Conservation (phyloP, 257 asterid genomes). For the Nicotiana otophora region DNA sequence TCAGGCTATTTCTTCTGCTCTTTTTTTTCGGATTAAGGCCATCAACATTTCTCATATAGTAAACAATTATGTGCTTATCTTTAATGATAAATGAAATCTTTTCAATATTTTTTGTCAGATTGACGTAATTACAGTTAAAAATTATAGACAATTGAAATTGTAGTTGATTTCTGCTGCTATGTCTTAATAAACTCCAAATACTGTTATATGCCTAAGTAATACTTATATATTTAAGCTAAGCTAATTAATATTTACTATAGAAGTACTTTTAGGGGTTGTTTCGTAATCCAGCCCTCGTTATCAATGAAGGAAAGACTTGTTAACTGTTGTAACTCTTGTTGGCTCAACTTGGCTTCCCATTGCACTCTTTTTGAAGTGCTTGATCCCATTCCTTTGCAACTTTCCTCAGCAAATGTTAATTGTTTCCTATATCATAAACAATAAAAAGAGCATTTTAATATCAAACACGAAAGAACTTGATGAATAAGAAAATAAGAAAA, state of each 20-base stretch:
- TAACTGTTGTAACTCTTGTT: constrained; percentile 13
- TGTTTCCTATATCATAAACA: constrained; percentile 26
- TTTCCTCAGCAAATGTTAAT: constrained; percentile 52
- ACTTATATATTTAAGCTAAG: background rate
- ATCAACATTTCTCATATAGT: too few species aligned
- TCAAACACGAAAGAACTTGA: background rate
- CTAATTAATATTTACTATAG: background rate
- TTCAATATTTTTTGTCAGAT: too few species aligned
- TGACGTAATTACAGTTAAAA: too few species aligned
- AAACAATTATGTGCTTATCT: too few species aligned
- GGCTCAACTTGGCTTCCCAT: constrained; percentile 43
- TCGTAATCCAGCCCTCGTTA: constrained; percentile 51
- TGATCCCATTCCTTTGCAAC: constrained; percentile 54
- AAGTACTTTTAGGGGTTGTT: constrained; percentile 17
- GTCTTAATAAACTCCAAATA: background rate
- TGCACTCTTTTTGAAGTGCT: constrained; percentile 37
- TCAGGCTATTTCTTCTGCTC: too few species aligned
- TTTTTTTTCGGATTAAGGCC: too few species aligned
- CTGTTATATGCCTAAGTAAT: background rate
- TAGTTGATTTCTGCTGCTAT: too few species aligned
- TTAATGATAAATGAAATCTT: too few species aligned
- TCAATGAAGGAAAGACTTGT: constrained; percentile 47
- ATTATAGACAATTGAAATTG: too few species aligned
- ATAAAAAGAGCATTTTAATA: background rate
- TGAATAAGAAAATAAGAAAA: too few species aligned